Base-by-base conservation (phyloP, 257 asterid genomes). In the Salvia splendens region DNA sequence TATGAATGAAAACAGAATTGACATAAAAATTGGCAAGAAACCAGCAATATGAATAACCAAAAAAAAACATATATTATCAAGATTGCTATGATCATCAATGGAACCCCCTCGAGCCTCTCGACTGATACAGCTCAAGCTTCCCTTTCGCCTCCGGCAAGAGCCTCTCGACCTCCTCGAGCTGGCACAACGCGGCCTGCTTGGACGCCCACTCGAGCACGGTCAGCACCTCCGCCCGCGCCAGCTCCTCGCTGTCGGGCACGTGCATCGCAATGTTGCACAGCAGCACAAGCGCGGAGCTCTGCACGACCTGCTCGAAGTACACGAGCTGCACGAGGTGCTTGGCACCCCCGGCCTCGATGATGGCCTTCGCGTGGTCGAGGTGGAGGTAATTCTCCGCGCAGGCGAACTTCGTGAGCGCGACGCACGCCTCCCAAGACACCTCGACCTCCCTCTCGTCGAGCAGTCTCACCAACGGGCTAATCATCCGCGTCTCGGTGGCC, bases 241-340 rank as follows among this genome's bases (percentile, higher is more conserved):
- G 82, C 48, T 86, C 93, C 65, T 88, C 95, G 33, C 95, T 84
- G 32, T 88, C 89, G 1, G 95, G 93, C 4, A 84, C 87, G 35
- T 88, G 83, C 73, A 82, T 67, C 0, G 93, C 85, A 46, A 84
- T 81, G 49, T 61, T 75, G 76, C 86, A 77, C 16, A 86, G 69
- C 50, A 88, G 65, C 36, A 79, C 64, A 74, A 88, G 56, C 3
- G 91, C 91, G 3, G 48, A 32, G 16, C 82, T 78, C 67, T 88
- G 86, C 65, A 88, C 87, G 9, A 79, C 61, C 69, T 83, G 88
- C 69, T 82, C 93, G 6, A 88, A 82, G 71, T 82, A 86, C 32
- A 86, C 91, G 2, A 84, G 86, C 78, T 88, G 95, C 28, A 88
- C 83, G 2, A 88, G 74, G 51, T 86, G 91, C 75, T 75, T 84